Conservation (phyloP, 371 early-diverging fungal species). For the Rhizopus microsporus region DNA sequence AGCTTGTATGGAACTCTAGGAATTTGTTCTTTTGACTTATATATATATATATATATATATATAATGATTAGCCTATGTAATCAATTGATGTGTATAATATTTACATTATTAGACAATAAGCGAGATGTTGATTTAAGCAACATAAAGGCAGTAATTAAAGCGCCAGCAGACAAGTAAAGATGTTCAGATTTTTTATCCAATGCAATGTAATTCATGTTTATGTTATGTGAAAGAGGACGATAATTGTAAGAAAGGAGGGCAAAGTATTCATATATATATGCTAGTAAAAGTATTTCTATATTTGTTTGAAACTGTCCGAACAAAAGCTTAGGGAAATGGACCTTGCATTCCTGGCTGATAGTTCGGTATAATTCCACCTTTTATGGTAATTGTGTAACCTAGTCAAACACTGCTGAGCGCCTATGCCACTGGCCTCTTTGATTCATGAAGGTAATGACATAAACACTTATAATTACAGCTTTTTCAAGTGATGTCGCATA, state of each 20-base stretch:
- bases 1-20: conserved; percentile 28
- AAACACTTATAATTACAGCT: too few species aligned
- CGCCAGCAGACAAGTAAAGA: background rate
- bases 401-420: too few species aligned
- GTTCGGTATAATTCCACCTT: too few species aligned
- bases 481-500: too few species aligned
- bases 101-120: background rate
- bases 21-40: background rate
- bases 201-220: background rate
- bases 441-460: too few species aligned
- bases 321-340: background rate
- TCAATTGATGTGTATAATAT: background rate
- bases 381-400: too few species aligned
- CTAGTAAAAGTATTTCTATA: background rate
- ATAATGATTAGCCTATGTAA: background rate
- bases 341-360: background rate
- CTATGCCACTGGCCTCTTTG: background rate
- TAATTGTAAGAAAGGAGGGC: background rate
- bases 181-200: background rate
- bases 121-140: background rate
- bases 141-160: background rate
- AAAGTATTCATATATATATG: too few species aligned
- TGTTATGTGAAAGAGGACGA: background rate
- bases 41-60: background rate
- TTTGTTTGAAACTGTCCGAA: background rate